Evolutionary conservation across 495 filamentous ascomycete genomes (phyloP).

Genomic region (Penicillium silybi): DNA sequence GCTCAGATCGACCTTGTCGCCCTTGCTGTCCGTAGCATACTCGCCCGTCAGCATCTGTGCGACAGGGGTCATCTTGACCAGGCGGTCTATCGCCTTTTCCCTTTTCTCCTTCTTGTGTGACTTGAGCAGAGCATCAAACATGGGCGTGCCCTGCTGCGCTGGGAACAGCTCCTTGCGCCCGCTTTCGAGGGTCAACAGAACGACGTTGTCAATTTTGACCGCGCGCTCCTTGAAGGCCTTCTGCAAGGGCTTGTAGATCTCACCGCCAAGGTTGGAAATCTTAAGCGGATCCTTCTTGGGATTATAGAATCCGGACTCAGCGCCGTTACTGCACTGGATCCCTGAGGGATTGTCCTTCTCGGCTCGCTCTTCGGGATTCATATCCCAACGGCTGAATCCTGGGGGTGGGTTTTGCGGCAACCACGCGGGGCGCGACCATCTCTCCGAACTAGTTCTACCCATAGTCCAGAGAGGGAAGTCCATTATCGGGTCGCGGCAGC

Average conservation of each 20-base stretch:
- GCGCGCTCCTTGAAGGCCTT: slow-evolving; percentile 28
- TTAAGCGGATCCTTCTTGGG: slow-evolving; percentile 39
- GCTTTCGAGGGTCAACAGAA: slow-evolving; percentile 43
- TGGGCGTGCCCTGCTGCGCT: slow-evolving; percentile 33
- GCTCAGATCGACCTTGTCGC: slow-evolving; percentile 20
- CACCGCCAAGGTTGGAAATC: slow-evolving; percentile 38
- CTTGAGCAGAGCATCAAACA: slow-evolving; percentile 37
- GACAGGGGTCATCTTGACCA: slow-evolving; percentile 34
- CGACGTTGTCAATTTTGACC: slow-evolving; percentile 38
- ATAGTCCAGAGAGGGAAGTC: slow-evolving; percentile 21
- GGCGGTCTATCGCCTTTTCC: slow-evolving; percentile 21
- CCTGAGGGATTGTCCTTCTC: slow-evolving; percentile 19
- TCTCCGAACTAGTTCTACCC: slow-evolving; percentile 6
- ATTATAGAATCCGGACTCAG: slow-evolving; percentile 29
- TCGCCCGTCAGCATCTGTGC: slow-evolving; percentile 44
- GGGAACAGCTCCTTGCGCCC: slow-evolving; percentile 48
- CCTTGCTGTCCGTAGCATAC: slow-evolving; percentile 32
- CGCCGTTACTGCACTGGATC: slow-evolving; percentile 14
- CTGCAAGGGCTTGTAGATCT: slow-evolving; percentile 28
- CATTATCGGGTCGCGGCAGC: slow-evolving; percentile 20
- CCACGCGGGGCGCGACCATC: slow-evolving; percentile 25
- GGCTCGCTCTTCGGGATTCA: slow-evolving; percentile 10
- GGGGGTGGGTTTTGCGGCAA: slow-evolving; percentile 22
- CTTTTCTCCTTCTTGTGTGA: slow-evolving; percentile 20
- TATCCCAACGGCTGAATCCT: slow-evolving; percentile 29